Evolutionary conservation across 1,139 yeast species (phyloP), one percentile per base, ranked within the genome.

Genomic region (Ogataea hybrid): DNA sequence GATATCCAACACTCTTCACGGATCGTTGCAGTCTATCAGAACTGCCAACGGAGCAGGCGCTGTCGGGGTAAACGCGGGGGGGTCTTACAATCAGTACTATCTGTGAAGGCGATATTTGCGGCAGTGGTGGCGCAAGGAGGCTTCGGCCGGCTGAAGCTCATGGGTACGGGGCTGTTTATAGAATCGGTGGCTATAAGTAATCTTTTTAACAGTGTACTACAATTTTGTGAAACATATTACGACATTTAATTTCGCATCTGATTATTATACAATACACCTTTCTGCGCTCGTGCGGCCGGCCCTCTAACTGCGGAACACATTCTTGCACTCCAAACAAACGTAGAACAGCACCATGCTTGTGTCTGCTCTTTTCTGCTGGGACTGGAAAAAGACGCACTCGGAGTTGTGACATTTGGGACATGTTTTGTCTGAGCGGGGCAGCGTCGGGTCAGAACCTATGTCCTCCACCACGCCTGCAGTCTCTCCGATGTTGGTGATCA

Each of bases 401-500:
- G 81, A 81, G 49, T 85, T 84, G 53, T 79, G 84, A 64, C 99
- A 92, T 44, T 76, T 73, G 2, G 97, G 96, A 64, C 99, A 92
- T 57, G 86, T 94, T 61, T 86, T 86, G 63, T 90, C 92, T 3
- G 96, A 84, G 55, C 97, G 75, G 41, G 98, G 97, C 61, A 90
- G 79, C 4, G 98, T 92, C 11, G 98, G 98, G 64, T 92, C 99
- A 30, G 82, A 75, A 1, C 97, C 97, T 53, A 94, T 86, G 63
- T 94, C 98, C 60, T 88, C 95, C 32, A 94, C 96, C 43, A 89
- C 96, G 55, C 98, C 98, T 2, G 98, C 98, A 2, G 97, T 92
- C 59, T 89, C 97, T 54, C 92, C 86, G 45, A 82, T 87, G 55
- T 85, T 84, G 15, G 97, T 80, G 53, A 88, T 85, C 65, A 92